phyloP scores from a whole-genome alignment of 768 basidiomycete species.

The Phanerodontia chrysosporium region DNA sequence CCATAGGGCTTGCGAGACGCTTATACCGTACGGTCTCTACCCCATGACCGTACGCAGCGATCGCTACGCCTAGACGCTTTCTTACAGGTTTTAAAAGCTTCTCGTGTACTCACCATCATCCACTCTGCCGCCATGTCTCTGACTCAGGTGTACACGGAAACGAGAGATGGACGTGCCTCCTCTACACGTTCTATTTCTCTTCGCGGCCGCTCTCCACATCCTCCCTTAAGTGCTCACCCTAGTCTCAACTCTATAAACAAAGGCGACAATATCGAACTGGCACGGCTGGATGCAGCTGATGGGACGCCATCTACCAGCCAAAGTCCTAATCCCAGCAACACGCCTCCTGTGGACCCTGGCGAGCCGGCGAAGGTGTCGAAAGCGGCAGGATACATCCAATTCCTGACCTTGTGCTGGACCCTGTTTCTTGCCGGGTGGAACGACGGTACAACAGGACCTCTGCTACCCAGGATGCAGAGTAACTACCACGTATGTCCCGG shows the following conservation, averaged over 20 bases:
- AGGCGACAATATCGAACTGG: conserved; percentile 10
- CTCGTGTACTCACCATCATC: neutral
- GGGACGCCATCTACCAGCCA: neutral
- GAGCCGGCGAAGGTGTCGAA: neutral
- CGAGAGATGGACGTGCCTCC: neutral
- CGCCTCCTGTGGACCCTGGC: conserved; percentile 7
- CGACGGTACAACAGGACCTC: conserved; percentile 69
- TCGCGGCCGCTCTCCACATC: conserved; percentile 12
- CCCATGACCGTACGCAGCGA: too few relatives aligned
- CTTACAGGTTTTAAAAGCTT: neutral
- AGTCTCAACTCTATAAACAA: conserved; percentile 2
- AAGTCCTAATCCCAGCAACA: conserved; percentile 10
- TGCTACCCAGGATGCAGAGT: conserved; percentile 67
- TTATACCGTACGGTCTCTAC: neutral
- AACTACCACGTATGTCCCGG: conserved; percentile 39
- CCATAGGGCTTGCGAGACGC: neutral
- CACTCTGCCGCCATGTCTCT: conserved; percentile 7
- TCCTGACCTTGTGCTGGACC: conserved; percentile 49
- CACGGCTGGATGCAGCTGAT: conserved; percentile 4
- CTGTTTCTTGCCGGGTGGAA: conserved; percentile 73
- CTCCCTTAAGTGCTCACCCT: neutral
- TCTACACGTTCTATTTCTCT: conserved; percentile 10
- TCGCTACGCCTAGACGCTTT: neutral
- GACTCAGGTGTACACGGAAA: conserved; percentile 7
- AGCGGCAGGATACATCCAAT: conserved; percentile 37